phyloP scores from a whole-genome alignment of 768 basidiomycete species.

The Termitomyces sp. region DNA sequence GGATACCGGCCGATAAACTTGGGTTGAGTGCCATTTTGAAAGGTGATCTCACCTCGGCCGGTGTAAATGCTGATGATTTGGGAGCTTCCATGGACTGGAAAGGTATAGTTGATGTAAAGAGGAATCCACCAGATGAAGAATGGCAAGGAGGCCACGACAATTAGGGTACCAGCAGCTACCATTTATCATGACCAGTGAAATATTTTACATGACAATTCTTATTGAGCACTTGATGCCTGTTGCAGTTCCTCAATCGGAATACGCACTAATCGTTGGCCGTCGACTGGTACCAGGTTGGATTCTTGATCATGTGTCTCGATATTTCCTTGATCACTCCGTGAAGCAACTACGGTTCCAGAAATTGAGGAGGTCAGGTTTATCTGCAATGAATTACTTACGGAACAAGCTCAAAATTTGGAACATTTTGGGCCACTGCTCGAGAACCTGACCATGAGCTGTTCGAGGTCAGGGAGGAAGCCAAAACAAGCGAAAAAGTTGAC shows the following conservation, averaged over 20 bases:
- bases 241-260: constrained; percentile 69
- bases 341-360: constrained; percentile 40
- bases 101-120: constrained; percentile 42
- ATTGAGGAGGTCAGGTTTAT: background rate
- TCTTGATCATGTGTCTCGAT: constrained; percentile 2
- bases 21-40: constrained; percentile 38
- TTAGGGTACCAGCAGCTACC: background rate
- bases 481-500: constrained; percentile 28
- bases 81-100: constrained; percentile 41
- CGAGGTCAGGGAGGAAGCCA: constrained; percentile 1
- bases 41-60: constrained; percentile 31
- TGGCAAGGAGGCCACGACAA: constrained; percentile 27
- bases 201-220: background rate
- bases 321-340: constrained; percentile 33
- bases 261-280: constrained; percentile 68
- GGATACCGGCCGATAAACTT: constrained; percentile 40
- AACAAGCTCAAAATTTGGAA: constrained; percentile 71
- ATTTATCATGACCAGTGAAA: background rate
- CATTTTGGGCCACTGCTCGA: constrained; percentile 82
- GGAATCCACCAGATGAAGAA: constrained; percentile 42
- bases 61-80: constrained; percentile 40
- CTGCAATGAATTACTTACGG: constrained; percentile 37
- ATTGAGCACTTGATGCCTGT: constrained; percentile 16
- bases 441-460: constrained; percentile 71
- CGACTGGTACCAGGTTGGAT: constrained; percentile 10